A percentile compares a stretch with the other conserved stretches of the same genome.
Evolutionary conservation across 2,329 filamentous ascomycete species (phyloP).

Genomic region (Diaporthe citri): DNA sequence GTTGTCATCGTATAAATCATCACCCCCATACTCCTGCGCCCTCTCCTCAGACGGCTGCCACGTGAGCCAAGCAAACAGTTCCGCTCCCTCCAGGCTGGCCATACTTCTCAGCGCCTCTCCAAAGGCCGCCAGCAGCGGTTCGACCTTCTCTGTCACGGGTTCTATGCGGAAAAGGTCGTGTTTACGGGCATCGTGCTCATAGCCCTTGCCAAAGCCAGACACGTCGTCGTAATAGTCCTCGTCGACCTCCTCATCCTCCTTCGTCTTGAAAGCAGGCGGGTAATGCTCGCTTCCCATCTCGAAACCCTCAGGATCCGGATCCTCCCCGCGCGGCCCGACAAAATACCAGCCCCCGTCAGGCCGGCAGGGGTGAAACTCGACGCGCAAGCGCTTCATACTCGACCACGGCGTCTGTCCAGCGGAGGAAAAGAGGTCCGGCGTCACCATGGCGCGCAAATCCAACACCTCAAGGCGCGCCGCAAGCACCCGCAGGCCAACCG

Average conservation of each 20-base stretch:
- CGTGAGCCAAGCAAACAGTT: constrained; percentile 43
- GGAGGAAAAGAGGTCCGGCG: constrained; percentile 36
- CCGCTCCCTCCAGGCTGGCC: constrained; percentile 44
- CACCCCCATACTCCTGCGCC: constrained; percentile 23
- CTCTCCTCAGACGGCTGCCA: constrained; percentile 43
- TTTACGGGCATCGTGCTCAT: constrained; percentile 23
- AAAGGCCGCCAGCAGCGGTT: constrained; percentile 45
- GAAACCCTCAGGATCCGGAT: constrained; percentile 41
- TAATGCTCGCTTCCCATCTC: constrained; percentile 44
- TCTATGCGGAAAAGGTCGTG: constrained; percentile 44
- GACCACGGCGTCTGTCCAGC: constrained; percentile 34
- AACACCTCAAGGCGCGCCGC: constrained; percentile 41
- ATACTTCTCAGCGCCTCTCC: constrained; percentile 43
- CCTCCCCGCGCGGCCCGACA: constrained; percentile 44
- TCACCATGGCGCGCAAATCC: constrained; percentile 44
- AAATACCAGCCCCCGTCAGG: constrained; percentile 46
- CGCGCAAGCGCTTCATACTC: constrained; percentile 41
- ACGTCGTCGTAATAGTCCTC: constrained; percentile 11
- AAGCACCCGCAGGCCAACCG: constrained; percentile 42
- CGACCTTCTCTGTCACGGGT: constrained; percentile 41
- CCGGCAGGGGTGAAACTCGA: constrained; percentile 43
- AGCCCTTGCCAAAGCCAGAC: background rate
- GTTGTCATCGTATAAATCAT: background rate
- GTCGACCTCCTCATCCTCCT: constrained; percentile 41
- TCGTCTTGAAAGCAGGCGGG: constrained; percentile 39